A percentile compares a stretch with the other conserved stretches of the same genome.
These are phyloP conservation scores for Nicotiana tomentosiformis DNA, from an alignment of 257 asterid species.

Conservation along the genomic window DNA sequence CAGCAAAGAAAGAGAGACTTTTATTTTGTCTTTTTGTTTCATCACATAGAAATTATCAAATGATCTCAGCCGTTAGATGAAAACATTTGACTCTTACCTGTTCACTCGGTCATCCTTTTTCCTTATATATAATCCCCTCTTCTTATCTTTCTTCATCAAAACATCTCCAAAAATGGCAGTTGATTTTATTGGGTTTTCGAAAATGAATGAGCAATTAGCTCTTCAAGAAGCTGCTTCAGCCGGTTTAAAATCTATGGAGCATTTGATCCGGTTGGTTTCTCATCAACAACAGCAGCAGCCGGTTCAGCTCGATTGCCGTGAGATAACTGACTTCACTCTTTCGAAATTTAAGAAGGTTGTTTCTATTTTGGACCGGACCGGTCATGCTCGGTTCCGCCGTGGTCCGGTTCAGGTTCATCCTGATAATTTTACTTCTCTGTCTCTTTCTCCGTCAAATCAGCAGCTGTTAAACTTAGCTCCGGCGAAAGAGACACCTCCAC, in stretches of 20 bases:
- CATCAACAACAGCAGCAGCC: conserved; percentile 21
- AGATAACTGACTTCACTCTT: conserved; percentile 61
- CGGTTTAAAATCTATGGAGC: conserved; percentile 72
- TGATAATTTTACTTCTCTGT: conserved; percentile 8
- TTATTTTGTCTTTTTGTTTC: background rate
- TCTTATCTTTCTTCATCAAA: background rate
- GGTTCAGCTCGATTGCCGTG: conserved; percentile 48
- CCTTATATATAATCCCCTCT: conserved; percentile 23
- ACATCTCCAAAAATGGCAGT: conserved; percentile 36
- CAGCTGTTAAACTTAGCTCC: conserved; percentile 23
- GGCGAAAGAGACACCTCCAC: background rate
- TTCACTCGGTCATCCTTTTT: conserved; percentile 28
- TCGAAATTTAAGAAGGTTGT: conserved; percentile 47
- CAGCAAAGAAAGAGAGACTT: background rate
- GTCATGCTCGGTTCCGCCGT: conserved; percentile 8
- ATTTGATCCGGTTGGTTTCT: conserved; percentile 52
- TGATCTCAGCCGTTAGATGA: background rate
- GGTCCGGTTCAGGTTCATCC: background rate
- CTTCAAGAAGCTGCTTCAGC: conserved; percentile 64
- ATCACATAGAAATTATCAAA: background rate
- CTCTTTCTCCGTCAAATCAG: background rate
- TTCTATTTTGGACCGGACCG: conserved; percentile 31
- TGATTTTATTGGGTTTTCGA: conserved; percentile 27
- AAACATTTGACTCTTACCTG: conserved; percentile 33
- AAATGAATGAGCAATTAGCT: conserved; percentile 43